phyloP scores from a whole-genome alignment of 83 land plant genomes.

The Thuja plicata region DNA sequence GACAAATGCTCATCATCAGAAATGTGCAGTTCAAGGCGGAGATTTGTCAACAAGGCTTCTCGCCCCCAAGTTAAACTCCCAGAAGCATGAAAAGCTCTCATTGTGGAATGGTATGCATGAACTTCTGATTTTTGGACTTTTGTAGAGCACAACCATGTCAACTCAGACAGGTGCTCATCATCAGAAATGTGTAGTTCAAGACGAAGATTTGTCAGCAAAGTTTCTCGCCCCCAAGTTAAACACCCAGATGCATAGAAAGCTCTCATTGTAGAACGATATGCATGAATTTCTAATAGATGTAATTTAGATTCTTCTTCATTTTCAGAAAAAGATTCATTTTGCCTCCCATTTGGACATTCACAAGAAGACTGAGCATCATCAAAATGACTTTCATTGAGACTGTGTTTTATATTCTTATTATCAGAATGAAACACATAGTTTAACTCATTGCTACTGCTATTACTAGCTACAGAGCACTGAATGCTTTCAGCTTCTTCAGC shows the following conservation, averaged over 20 bases:
- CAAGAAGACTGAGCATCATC: slow-evolving; percentile 56
- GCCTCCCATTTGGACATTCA: slow-evolving; percentile 21
- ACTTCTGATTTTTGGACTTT: slow-evolving; percentile 56
- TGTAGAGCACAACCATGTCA: slow-evolving; percentile 23
- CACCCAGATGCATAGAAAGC: slow-evolving; percentile 74
- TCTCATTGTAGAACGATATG: slow-evolving; percentile 50
- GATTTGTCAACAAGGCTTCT: slow-evolving; percentile 52
- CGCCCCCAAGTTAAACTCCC: slow-evolving; percentile 71
- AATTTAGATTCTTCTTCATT: slow-evolving; percentile 29
- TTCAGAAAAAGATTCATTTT: slow-evolving; percentile 19
- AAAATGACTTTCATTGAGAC: slow-evolving; percentile 17
- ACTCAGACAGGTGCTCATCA: slow-evolving; percentile 68
- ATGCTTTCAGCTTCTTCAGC: slow-evolving; percentile 44
- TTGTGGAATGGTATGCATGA: slow-evolving; percentile 53
- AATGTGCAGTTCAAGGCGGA: slow-evolving; percentile 59
- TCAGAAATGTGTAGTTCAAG: slow-evolving; percentile 63
- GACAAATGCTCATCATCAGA: slow-evolving; percentile 75
- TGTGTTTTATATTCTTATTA: slow-evolving; percentile 5
- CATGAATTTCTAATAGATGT: slow-evolving; percentile 64
- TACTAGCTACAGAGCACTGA: slow-evolving; percentile 65
- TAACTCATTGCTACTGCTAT: slow-evolving; percentile 23
- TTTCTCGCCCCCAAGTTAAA: slow-evolving; percentile 64
- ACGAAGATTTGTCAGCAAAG: slow-evolving; percentile 57
- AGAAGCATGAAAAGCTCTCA: slow-evolving; percentile 67
- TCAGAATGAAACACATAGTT: slow-evolving; percentile 13